These are phyloP conservation scores for Aspergillus sparsus DNA, from an alignment of 495 filamentous ascomycete genomes.

Conservation along the genomic window DNA sequence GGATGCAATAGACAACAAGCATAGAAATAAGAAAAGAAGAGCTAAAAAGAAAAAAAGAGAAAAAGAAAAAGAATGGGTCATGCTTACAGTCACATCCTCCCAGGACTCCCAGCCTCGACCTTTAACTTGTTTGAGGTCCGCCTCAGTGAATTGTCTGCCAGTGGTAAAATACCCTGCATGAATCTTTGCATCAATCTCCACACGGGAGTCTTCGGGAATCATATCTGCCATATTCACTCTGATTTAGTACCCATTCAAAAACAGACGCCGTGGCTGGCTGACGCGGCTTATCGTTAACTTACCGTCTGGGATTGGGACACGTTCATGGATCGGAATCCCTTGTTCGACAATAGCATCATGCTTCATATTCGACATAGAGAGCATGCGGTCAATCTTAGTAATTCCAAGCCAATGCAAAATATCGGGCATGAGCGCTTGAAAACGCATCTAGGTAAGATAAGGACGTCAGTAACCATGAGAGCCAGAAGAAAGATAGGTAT, in stretches of 20 bases:
- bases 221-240: constrained; percentile 45
- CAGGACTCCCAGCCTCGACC: constrained; percentile 81
- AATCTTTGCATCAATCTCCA: constrained; percentile 95
- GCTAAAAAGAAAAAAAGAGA: too few relatives aligned
- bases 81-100: constrained; percentile 46
- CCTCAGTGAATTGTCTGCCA: constrained; percentile 79
- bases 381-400: constrained; percentile 91
- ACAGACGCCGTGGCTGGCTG: background rate
- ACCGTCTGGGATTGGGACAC: constrained; percentile 78
- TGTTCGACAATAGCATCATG: constrained; percentile 91
- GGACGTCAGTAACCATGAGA: background rate
- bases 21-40: too few relatives aligned
- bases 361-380: constrained; percentile 97
- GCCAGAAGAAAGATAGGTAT: background rate
- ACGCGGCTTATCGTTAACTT: background rate
- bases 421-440: constrained; percentile 93
- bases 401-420: constrained; percentile 94
- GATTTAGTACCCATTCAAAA: background rate
- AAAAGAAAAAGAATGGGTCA: too few relatives aligned
- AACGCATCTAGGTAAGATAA: constrained; percentile 63
- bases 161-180: constrained; percentile 86
- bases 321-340: constrained; percentile 85
- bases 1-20: too few relatives aligned
- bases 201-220: constrained; percentile 86
- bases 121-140: constrained; percentile 76